phyloP scores from a whole-genome alignment of 495 filamentous ascomycete species.

The Penicillium odoratum region DNA sequence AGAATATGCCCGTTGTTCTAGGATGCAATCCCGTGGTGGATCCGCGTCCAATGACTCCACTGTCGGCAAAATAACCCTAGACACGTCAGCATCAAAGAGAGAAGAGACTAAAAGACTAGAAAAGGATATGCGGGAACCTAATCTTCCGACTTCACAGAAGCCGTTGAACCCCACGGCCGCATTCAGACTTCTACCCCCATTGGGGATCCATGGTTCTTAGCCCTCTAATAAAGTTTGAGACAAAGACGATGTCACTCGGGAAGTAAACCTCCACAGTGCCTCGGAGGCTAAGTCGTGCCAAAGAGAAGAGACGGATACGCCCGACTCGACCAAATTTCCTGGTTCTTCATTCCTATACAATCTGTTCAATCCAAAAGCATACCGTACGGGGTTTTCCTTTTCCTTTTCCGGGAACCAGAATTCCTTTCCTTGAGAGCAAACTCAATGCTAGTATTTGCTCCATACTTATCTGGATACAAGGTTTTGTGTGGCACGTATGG shows the following conservation, averaged over 20 bases:
- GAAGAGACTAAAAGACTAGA: neutral
- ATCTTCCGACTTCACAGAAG: neutral
- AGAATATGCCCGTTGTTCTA: slow-evolving; percentile 25
- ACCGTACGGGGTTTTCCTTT: neutral
- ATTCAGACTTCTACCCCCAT: slow-evolving; percentile 2
- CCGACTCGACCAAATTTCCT: neutral
- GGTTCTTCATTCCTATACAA: neutral
- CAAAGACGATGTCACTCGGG: slow-evolving; percentile 12
- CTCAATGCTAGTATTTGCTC: neutral
- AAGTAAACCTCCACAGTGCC: slow-evolving; percentile 3
- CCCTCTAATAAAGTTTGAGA: slow-evolving; percentile 18
- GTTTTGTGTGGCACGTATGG: slow-evolving; percentile 26
- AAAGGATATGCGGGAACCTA: neutral
- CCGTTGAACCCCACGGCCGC: slow-evolving; percentile 2
- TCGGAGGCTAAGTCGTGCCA: neutral
- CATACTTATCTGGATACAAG: slow-evolving; percentile 17
- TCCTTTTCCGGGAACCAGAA: neutral
- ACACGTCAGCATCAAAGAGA: neutral
- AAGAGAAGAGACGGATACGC: neutral
- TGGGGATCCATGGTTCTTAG: slow-evolving; percentile 13
- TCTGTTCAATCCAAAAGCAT: neutral
- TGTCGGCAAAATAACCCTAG: slow-evolving; percentile 7
- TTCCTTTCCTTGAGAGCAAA: neutral
- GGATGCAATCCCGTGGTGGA: slow-evolving; percentile 19
- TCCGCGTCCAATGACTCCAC: slow-evolving; percentile 8